phyloP scores from a whole-genome alignment of 2,329 filamentous ascomycete genomes.

The Arthrinium phaeospermum region DNA sequence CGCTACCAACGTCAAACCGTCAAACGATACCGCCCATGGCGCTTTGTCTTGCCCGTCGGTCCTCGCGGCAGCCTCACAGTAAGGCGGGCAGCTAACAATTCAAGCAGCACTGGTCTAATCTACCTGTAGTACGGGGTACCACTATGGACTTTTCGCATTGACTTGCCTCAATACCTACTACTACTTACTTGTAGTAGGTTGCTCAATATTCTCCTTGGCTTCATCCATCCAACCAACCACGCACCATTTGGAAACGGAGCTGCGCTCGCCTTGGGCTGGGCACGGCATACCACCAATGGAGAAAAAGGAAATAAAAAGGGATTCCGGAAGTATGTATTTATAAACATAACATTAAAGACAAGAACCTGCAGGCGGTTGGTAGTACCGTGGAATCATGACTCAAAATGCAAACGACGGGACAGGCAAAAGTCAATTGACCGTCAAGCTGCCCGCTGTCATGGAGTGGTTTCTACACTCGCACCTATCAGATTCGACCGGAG shows the following conservation, averaged over 20 bases:
- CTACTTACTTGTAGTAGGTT: no score
- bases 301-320: background rate
- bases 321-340: background rate
- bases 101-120: background rate
- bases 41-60: background rate
- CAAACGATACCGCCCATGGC: background rate
- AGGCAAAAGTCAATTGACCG: slow-evolving; percentile 10
- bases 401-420: background rate
- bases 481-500: background rate
- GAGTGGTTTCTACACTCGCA: background rate
- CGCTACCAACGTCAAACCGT: background rate
- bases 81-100: background rate
- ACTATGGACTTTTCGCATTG: background rate
- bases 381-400: background rate
- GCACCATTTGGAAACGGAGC: background rate
- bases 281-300: background rate
- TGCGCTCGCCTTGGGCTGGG: background rate
- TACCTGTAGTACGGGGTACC: background rate
- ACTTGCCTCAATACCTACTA: background rate
- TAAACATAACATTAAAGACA: slow-evolving; percentile 7
- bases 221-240: background rate
- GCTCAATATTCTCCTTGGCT: no score
- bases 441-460: background rate
- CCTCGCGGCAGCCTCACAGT: background rate
- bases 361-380: slow-evolving; percentile 1